A percentile compares a stretch with the other conserved stretches of the same genome.
Evolutionary conservation across 352 stramenopile genomes (phyloP).

Genomic region (Blastocystis sp.): DNA sequence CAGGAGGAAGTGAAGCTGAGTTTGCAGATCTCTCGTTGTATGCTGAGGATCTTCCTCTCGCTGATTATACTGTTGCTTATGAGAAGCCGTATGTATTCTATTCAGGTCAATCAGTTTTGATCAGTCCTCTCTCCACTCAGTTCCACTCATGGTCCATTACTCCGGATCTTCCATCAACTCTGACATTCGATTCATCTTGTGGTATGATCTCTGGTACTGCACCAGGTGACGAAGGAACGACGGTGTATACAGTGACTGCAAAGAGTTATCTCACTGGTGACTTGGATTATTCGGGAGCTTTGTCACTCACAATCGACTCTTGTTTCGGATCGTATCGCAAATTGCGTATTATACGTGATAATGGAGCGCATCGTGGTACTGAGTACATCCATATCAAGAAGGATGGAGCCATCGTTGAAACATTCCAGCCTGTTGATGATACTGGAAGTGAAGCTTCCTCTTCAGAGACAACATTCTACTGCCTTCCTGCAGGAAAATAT

Average conservation of each 20-base stretch:
- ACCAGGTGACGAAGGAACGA: background rate
- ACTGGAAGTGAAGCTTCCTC: background rate
- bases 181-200: background rate
- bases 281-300: background rate
- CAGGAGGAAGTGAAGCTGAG: background rate
- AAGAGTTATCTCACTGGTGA: background rate
- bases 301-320: background rate
- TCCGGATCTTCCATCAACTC: background rate
- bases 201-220: background rate
- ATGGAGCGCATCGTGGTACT: background rate
- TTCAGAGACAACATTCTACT: background rate
- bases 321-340: background rate
- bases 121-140: background rate
- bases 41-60: background rate
- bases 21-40: background rate
- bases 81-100: background rate
- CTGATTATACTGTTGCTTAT: background rate
- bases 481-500: background rate
- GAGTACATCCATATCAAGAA: background rate
- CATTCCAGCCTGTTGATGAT: background rate
- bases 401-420: background rate
- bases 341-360: slow-evolving; percentile 1
- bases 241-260: background rate
- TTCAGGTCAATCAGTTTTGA: background rate
- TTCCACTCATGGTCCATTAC: background rate